Base-by-base conservation (phyloP, 495 filamentous ascomycete species). In the Podospora appendiculata region DNA sequence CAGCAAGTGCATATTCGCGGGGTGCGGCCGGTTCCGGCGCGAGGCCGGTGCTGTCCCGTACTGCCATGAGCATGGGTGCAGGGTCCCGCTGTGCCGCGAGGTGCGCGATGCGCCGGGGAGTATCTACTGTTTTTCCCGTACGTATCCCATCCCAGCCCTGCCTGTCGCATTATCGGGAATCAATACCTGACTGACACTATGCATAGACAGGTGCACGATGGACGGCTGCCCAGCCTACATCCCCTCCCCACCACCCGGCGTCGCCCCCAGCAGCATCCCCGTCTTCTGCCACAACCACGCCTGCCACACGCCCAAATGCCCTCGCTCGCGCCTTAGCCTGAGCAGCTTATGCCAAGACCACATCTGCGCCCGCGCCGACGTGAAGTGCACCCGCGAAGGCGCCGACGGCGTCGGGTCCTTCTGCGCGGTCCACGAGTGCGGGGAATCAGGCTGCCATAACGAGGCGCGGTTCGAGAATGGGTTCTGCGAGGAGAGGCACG, bases 31-130 rank as follows among this genome's bases (percentile, higher is more conserved):
- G 39, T 14, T 6, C n/a, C 44, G 47, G 33, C 32, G 36, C 8
- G 16, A 49, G 7, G 19, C 16, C n/a, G 36, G 10, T 1, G 36
- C 9, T 13, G 10, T 12, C 18, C 45, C 25, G n/a, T 57, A 45
- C 46, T 57, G 55, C n/a, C 34, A 14, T 41, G 45, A 53, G 8
- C 55, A 57, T 36, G 40, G 32, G 12, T 57, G 55, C 39, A 13
- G 35, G 1, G 12, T 53, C 13, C n/a, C 14, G n/a, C 34, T 35
- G 14, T 57, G 55, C 33, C 25, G 12, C 18, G 34, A 36, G 36
- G 50, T 53, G 39, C 12, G 41, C 0, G 34, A 50, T 9, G 13
- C 17, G 18, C 17, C 25, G 25, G 17, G 17, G 10, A 25, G 43
- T 45, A 19, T 45, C 9, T 45, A 32, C 10, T 45, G 43, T 11